A percentile compares a stretch with the other conserved stretches of the same genome.
Conservation (phyloP, 257 asterid genomes). For the Haberlea rhodopensis region DNA sequence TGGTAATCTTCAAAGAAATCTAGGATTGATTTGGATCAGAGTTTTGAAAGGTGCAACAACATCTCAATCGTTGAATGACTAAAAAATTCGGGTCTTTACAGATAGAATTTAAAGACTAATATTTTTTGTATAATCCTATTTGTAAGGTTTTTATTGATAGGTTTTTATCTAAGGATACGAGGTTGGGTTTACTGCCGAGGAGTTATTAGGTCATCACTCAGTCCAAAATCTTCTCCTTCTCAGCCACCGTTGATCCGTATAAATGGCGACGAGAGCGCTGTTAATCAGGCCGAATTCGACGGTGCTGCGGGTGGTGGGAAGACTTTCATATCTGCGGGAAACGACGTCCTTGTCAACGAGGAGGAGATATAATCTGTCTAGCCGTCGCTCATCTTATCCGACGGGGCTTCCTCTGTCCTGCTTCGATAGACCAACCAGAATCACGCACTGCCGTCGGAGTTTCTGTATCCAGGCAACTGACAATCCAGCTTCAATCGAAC, state of each 20-base stretch:
- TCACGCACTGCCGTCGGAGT: constrained; percentile 33
- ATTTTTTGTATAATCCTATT: too few relatives aligned
- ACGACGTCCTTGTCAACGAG: constrained; percentile 19
- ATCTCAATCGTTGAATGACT: too few relatives aligned
- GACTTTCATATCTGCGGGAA: constrained; percentile 32
- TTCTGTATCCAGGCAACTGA: constrained; percentile 53
- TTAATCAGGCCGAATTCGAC: constrained; percentile 53
- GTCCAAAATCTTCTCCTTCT: neutral
- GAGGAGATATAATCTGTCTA: constrained; percentile 24
- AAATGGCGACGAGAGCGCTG: constrained; percentile 48
- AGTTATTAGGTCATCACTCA: neutral
- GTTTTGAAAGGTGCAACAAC: too few relatives aligned
- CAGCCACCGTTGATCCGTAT: neutral
- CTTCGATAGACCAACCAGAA: constrained; percentile 21
- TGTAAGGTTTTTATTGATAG: too few relatives aligned
- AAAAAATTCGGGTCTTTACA: too few relatives aligned
- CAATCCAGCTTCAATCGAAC: constrained; percentile 42
- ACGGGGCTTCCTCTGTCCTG: constrained; percentile 30
- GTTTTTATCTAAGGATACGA: too few relatives aligned
- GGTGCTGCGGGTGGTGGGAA: constrained; percentile 40
- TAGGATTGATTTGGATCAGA: too few relatives aligned
- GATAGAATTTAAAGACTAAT: too few relatives aligned
- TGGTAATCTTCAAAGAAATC: too few relatives aligned
- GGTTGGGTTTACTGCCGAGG: too few relatives aligned
- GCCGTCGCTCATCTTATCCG: constrained; percentile 19